Conservation (phyloP, 2,329 filamentous ascomycete genomes). For the Fusarium sp. region DNA sequence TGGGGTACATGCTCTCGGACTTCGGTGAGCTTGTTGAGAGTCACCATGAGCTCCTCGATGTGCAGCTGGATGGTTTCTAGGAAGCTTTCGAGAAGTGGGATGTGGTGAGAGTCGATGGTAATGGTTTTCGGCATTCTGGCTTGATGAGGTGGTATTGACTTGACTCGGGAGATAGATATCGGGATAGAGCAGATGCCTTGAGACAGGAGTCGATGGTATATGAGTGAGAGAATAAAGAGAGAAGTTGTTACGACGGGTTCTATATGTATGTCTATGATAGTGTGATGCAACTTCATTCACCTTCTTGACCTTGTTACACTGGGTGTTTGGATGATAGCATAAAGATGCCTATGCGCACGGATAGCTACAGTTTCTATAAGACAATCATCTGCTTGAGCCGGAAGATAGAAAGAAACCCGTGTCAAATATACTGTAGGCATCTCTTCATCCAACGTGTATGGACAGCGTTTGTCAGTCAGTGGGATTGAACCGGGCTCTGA, state of each 20-base stretch:
- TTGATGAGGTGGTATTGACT: background rate
- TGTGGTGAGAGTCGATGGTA: background rate
- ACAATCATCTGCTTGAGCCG: background rate
- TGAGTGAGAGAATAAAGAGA: background rate
- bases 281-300: background rate
- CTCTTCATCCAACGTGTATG: background rate
- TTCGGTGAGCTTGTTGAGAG: constrained; percentile 8
- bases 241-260: background rate
- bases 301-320: background rate
- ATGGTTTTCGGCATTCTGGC: background rate
- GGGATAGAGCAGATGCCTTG: background rate
- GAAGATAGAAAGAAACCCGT: background rate
- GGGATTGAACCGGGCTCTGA: background rate
- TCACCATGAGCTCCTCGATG: constrained; percentile 3
- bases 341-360: background rate
- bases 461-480: background rate
- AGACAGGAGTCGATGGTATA: background rate
- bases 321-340: background rate
- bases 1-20: constrained; percentile 1
- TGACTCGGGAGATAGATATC: background rate
- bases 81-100: constrained; percentile 7
- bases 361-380: background rate
- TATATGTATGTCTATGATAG: background rate
- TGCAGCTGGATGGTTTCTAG: background rate
- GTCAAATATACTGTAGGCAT: background rate